Percentiles rank a stretch among this genome's conserved stretches.
Evolutionary conservation across 441 rosid species (phyloP).

Genomic region (Pelargonium fulgidum): DNA sequence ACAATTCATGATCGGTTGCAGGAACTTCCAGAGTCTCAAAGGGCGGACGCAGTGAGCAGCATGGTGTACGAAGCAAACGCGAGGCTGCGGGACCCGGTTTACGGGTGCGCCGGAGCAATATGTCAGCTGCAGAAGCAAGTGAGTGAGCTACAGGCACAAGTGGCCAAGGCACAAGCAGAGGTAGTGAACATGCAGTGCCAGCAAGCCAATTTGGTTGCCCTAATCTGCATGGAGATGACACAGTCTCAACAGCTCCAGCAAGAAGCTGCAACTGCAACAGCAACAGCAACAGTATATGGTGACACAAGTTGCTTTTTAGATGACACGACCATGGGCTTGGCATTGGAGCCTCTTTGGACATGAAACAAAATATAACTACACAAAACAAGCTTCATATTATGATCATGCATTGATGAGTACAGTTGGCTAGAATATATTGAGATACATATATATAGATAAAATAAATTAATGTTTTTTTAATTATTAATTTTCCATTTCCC

Average conservation of each 20-base stretch:
- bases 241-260: slow-evolving; percentile 20
- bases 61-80: slow-evolving; percentile 64
- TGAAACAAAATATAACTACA: slow-evolving; percentile 13
- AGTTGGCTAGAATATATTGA: not conserved
- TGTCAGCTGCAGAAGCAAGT: slow-evolving; percentile 54
- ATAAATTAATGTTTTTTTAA: not conserved
- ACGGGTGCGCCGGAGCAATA: slow-evolving; percentile 56
- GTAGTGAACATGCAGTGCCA: slow-evolving; percentile 45
- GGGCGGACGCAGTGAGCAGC: slow-evolving; percentile 65
- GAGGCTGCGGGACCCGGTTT: slow-evolving; percentile 58
- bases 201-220: slow-evolving; percentile 37
- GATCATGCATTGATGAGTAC: not conserved
- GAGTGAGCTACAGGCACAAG: slow-evolving; percentile 48
- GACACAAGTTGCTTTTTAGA: slow-evolving; percentile 42
- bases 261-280: slow-evolving; percentile 13
- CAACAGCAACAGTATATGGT: slow-evolving; percentile 11
- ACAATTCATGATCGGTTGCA: slow-evolving; percentile 14
- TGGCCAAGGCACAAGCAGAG: slow-evolving; percentile 61
- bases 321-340: slow-evolving; percentile 28
- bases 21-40: slow-evolving; percentile 54
- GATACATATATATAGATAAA: not conserved
- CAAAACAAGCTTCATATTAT: not conserved
- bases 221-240: slow-evolving; percentile 45
- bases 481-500: not conserved
- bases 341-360: slow-evolving; percentile 51